These are phyloP conservation scores for Beauveria pseudobassiana DNA, from an alignment of 2,329 filamentous ascomycete genomes.

Conservation along the genomic window DNA sequence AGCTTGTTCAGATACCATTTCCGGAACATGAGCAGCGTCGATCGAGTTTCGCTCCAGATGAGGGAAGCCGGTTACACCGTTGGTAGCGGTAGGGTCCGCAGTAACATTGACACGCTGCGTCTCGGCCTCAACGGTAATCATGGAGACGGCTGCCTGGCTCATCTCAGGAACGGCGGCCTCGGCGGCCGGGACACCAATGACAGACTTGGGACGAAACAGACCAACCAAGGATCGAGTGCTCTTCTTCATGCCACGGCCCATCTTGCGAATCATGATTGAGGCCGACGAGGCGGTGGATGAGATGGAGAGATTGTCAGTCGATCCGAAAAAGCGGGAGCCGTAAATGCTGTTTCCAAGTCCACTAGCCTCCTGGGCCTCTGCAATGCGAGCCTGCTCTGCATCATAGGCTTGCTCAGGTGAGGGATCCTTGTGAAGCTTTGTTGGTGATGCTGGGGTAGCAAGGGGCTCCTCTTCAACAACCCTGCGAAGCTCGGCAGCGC, in stretches of 20 bases:
- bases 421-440: slow-evolving; percentile 60
- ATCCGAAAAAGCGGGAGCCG: slow-evolving; percentile 79
- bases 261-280: slow-evolving; percentile 93
- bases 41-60: slow-evolving; percentile 77
- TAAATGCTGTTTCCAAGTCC: slow-evolving; percentile 94
- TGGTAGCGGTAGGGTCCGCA: slow-evolving; percentile 57
- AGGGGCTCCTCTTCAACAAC: slow-evolving; percentile 53
- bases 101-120: slow-evolving; percentile 40
- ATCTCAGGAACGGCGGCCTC: slow-evolving; percentile 60
- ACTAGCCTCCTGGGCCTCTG: slow-evolving; percentile 82
- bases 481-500: slow-evolving; percentile 80
- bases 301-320: slow-evolving; percentile 89
- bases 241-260: slow-evolving; percentile 98
- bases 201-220: slow-evolving; percentile 88
- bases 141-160: slow-evolving; percentile 79
- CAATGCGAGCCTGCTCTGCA: slow-evolving; percentile 85
- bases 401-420: slow-evolving; percentile 60
- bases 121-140: slow-evolving; percentile 65
- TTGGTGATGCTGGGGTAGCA: slow-evolving; percentile 26
- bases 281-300: slow-evolving; percentile 85
- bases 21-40: slow-evolving; percentile 50
- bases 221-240: slow-evolving; percentile 84
- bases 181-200: slow-evolving; percentile 67
- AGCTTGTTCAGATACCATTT: slow-evolving; percentile 40
- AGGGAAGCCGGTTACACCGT: slow-evolving; percentile 71